Evolutionary conservation across 768 basidiomycete genomes (phyloP).

Genomic region (Podaxis sp.): DNA sequence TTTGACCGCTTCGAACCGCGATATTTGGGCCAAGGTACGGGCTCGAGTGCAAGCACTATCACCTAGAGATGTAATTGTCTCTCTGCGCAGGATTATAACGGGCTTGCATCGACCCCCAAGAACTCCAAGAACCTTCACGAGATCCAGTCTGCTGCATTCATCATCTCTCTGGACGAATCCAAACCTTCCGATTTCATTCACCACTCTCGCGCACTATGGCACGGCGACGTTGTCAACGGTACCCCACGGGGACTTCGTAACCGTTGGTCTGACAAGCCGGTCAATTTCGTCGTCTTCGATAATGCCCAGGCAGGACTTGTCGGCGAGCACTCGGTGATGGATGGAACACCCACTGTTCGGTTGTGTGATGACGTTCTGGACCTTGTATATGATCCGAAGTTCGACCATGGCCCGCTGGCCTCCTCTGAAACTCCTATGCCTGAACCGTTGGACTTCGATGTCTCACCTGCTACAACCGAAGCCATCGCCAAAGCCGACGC

Average conservation of each 20-base stretch:
- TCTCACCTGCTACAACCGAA: slow-evolving; percentile 43
- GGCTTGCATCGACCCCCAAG: slow-evolving; percentile 54
- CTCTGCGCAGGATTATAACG: slow-evolving; percentile 56
- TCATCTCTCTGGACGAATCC: slow-evolving; percentile 76
- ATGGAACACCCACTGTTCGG: slow-evolving; percentile 80
- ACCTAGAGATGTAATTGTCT: slow-evolving; percentile 3
- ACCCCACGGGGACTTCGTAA: slow-evolving; percentile 61
- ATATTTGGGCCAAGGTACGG: slow-evolving; percentile 83
- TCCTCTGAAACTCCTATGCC: slow-evolving; percentile 32
- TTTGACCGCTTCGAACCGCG: slow-evolving; percentile 77
- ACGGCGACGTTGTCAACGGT: slow-evolving; percentile 61
- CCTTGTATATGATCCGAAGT: slow-evolving; percentile 55
- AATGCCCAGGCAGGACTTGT: slow-evolving; percentile 81
- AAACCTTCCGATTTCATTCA: slow-evolving; percentile 50
- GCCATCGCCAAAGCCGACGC: slow-evolving; percentile 60
- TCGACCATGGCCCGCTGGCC: slow-evolving; percentile 55
- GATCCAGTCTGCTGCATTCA: slow-evolving; percentile 85
- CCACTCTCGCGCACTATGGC: slow-evolving; percentile 77
- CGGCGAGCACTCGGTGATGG: slow-evolving; percentile 94
- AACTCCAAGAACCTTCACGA: slow-evolving; percentile 67
- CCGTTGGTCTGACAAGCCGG: slow-evolving; percentile 89
- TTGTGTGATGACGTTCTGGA: slow-evolving; percentile 70
- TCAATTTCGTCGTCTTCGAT: slow-evolving; percentile 84
- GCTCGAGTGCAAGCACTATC: neutral
- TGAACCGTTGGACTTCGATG: slow-evolving; percentile 61